Percentiles rank a stretch among this genome's conserved stretches.
These are phyloP conservation scores for Termitomyces sp. DNA, from an alignment of 768 basidiomycete species.

Conservation along the genomic window DNA sequence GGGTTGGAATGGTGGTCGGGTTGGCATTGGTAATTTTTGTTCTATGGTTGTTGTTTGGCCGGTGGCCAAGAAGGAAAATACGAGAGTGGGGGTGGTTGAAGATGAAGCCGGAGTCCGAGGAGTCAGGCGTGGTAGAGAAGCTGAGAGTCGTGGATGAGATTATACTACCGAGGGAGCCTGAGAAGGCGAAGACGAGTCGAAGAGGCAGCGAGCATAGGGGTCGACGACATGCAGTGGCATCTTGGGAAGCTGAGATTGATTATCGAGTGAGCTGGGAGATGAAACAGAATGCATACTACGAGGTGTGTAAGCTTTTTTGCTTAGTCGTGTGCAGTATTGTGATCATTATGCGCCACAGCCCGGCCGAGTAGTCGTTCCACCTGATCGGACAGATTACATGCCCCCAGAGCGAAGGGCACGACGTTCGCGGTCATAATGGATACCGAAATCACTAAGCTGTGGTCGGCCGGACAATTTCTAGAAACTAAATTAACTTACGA, in stretches of 20 bases:
- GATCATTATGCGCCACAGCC: conserved; percentile 15
- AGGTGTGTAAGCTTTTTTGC: conserved; percentile 6
- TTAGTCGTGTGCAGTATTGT: not conserved
- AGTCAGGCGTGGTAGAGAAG: conserved; percentile 1
- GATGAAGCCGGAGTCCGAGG: conserved; percentile 4
- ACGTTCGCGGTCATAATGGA: not conserved
- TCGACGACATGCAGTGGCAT: conserved; percentile 6
- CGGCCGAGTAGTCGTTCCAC: not conserved
- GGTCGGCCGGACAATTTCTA: not conserved
- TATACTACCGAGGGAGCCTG: conserved; percentile 12
- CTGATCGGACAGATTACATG: conserved; percentile 7
- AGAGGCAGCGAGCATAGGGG: conserved; percentile 2
- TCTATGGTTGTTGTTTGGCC: conserved; percentile 33
- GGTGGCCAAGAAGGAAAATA: conserved; percentile 28
- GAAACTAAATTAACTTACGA: not conserved
- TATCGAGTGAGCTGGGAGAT: conserved; percentile 11
- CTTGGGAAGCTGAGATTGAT: conserved; percentile 14
- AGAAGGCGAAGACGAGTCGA: not conserved
- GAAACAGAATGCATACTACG: conserved; percentile 6
- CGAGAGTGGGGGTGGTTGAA: conserved; percentile 10
- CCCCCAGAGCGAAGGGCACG: conserved; percentile 1
- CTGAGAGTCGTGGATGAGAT: conserved; percentile 11
- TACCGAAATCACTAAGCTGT: not conserved
- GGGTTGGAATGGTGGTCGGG: conserved; percentile 36
- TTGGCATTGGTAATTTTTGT: conserved; percentile 28